Evolutionary conservation across 1,139 yeast genomes (phyloP), one percentile per base, ranked within the genome.

Genomic region (Geotrichum fermentans): DNA sequence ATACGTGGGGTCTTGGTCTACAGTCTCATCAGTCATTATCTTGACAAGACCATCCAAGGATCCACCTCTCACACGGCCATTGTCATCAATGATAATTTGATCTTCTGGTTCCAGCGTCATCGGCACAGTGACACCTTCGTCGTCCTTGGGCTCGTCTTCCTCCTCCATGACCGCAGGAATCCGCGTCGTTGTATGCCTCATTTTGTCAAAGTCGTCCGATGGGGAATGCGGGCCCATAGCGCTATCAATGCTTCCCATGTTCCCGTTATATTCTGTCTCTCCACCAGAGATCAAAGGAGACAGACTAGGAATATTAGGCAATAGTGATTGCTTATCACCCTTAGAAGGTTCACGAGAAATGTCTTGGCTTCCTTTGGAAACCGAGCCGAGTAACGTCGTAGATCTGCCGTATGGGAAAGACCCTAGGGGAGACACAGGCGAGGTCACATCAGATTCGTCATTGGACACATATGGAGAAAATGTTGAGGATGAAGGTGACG

Each of bases 11-110:
- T 82, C 88, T 2, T 89, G 85, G 2, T 80, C 72, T 24, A 67
- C 67, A 7, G 68, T 53, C 61, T 86, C 95, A 63, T 85, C 83
- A 0, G 95, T 87, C 47, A 88, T 67, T 21, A 86, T 72, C 58
- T 74, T 78, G 2, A 89, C 79, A 51, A 88, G 71, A 0, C 90
- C 90, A 58, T 81, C 80, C 58, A 88, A 79, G 0, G 96, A 82
- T 0, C 90, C 90, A 3, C 95, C 96, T 40, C 84, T 67, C 33
- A 88, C 65, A 47, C 73, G 74, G 0, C 83, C 83, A 33, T 73
- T 70, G 20, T 73, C 55, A 48, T 73, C 73, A 17, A 71, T 62
- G 42, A 77, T 57, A 1, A 78, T 67, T 53, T 79, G 58, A 20
- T 53, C 49, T 22, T 56, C 59, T 7, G 43, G 33, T 14, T 50